Conservation (phyloP, 331 rosid species). For the Malus hybrid region DNA sequence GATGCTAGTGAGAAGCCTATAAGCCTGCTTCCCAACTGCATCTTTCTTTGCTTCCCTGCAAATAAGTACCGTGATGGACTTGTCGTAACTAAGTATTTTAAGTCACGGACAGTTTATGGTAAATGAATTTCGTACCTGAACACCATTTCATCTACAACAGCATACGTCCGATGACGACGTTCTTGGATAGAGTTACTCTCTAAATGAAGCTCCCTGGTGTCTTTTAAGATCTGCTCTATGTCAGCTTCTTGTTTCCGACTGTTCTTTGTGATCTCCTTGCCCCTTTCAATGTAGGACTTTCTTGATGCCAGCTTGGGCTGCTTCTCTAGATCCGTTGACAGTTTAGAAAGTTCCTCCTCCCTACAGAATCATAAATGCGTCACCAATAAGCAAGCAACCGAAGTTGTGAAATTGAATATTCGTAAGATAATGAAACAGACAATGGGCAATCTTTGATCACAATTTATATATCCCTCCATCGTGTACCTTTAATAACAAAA, state of each 20-base stretch:
- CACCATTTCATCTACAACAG: slow-evolving; percentile 72
- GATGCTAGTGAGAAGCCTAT: slow-evolving; percentile 69
- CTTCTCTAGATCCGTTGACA: slow-evolving; percentile 49
- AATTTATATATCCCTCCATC: background rate
- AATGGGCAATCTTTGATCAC: background rate
- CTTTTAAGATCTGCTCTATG: slow-evolving; percentile 66
- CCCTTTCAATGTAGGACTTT: slow-evolving; percentile 62
- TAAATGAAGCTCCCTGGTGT: slow-evolving; percentile 82
- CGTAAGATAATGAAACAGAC: background rate
- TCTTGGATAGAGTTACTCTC: slow-evolving; percentile 85
- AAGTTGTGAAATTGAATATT: background rate
- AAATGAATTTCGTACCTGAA: slow-evolving; percentile 48
- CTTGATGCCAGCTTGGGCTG: slow-evolving; percentile 58
- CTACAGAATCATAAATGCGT: slow-evolving; percentile 24
- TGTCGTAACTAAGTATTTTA: background rate
- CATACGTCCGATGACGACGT: slow-evolving; percentile 71
- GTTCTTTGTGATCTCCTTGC: slow-evolving; percentile 77
- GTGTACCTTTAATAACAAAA: too few relatives aligned
- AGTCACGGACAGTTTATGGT: background rate
- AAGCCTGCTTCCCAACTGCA: slow-evolving; percentile 55
- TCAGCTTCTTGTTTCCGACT: slow-evolving; percentile 81
- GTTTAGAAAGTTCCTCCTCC: slow-evolving; percentile 58
- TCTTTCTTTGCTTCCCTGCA: slow-evolving; percentile 91
- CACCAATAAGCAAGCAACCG: slow-evolving; percentile 1
- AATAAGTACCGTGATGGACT: background rate